Base-by-base conservation (phyloP, 768 basidiomycete genomes). In the Naematelia encephala region DNA sequence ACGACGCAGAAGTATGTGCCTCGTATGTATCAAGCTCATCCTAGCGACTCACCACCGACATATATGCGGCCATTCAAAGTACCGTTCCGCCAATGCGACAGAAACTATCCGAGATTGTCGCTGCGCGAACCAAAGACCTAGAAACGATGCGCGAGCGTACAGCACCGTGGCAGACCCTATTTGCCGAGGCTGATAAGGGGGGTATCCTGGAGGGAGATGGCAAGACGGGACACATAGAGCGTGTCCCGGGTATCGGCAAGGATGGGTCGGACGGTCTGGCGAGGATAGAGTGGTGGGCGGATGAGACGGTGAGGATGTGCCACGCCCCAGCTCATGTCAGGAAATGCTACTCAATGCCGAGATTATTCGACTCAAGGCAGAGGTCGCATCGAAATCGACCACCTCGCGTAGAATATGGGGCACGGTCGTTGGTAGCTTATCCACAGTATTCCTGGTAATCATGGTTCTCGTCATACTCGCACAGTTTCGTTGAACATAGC, bases 281-380 rank as follows among this genome's bases (percentile, higher is more conserved):
- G 10, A 62, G 46, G 46, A 50, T 72, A 8, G 66, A 69, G 44
- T 46, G 62, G 29, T 69, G 68, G 68, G 62, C 65, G 1, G 63
- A 66, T 21, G 70, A 72, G 54, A 42, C 34, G 51, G 51, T 52
- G 26, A 52, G 51, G 11, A 14, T 5, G 23, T 5, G 29, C n/a
- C 5, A 28, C 2, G 25, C 25, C 5, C 10, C 19, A 47, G 21
- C 46, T 47, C 8, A 47, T 5, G 5, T n/a, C 8, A 52, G 51
- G 26, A 52, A 52, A 19, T 39, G 5, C 29, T 30, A 23, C 29
- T 30, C 51, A 29, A 52, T 19, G 8, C 27, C 25, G 51, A 52
- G 29, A 52, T 52, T 52, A 28, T 21, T 4, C 34, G 34, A 8
- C 34, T 39, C 8, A 39, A 39, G 34, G 34, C 34, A 8, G 34